These are phyloP conservation scores for Juglanconis juglandina DNA, from an alignment of 2,329 filamentous ascomycete species.

Conservation along the genomic window DNA sequence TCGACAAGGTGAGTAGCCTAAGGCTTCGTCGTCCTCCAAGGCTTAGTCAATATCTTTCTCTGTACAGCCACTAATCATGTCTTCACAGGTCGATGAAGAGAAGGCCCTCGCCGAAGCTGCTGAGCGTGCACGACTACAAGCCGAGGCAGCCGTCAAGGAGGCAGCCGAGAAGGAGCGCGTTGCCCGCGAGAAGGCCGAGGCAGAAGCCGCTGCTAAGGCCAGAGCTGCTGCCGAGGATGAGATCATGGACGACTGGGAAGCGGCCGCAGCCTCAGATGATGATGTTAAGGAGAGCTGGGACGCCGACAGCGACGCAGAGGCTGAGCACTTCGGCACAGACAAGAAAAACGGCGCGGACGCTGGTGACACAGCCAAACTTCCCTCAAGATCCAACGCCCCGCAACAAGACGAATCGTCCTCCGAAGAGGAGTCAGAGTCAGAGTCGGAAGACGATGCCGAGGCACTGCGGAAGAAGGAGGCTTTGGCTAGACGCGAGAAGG, in stretches of 20 bases:
- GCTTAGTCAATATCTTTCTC: neutral
- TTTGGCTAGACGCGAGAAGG: conserved; percentile 81
- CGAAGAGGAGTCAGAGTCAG: conserved; percentile 51
- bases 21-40: neutral
- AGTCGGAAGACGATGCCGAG: conserved; percentile 61
- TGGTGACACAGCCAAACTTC: conserved; percentile 30
- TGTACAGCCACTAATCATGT: conserved; percentile 3
- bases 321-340: conserved; percentile 32
- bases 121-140: conserved; percentile 65
- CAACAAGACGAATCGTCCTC: conserved; percentile 51
- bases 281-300: conserved; percentile 96
- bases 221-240: conserved; percentile 61
- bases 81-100: conserved; percentile 65
- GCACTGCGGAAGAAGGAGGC: conserved; percentile 82
- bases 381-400: conserved; percentile 30
- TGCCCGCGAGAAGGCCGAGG: conserved; percentile 53
- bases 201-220: conserved; percentile 52
- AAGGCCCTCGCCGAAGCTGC: conserved; percentile 74
- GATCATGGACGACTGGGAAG: conserved; percentile 69
- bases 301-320: conserved; percentile 73
- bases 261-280: conserved; percentile 70
- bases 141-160: conserved; percentile 54
- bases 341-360: conserved; percentile 28
- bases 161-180: conserved; percentile 18
- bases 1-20: conserved; percentile 47